Evolutionary conservation across 2,329 filamentous ascomycete species (phyloP), one percentile per base, ranked within the genome.

Genomic region (Diaporthe australafricana): DNA sequence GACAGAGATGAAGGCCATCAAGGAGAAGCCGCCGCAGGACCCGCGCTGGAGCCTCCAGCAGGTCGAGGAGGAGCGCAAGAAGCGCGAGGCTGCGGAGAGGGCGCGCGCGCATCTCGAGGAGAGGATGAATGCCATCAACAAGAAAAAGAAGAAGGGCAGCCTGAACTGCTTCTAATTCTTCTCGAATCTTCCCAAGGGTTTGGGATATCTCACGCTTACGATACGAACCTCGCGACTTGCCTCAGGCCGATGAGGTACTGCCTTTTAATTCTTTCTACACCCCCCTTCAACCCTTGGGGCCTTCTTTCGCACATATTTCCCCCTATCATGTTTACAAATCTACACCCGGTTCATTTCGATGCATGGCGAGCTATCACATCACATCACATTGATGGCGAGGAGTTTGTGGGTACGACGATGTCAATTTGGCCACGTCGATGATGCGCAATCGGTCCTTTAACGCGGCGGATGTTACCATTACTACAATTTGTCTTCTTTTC

Each of bases 1-100:
- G 81, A 80, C 84, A 42, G 93, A 94, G 86, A 89, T 91, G 74
- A 91, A 91, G 81, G 89, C 91, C 73, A 85, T 91, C 76, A 89
- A 88, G 81, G 87, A 89, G 3, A 86, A 86, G 77, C 83, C 87
- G 1, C 82, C 83, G 70, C 84, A 85, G 71, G 88, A 91, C 78
- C 85, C 87, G 79, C 84, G 90, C 70, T 92, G 89, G 89, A 92
- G 90, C 75, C 88, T 98, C 76, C 94, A 98, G 81, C 94, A 95
- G 73, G 94, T 98, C 27, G 97, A 99, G 81, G 96, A 99, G 83
- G 96, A 99, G 87, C 91, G 96, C 77, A 96, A 94, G 85, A 97
- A 97, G 84, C 89, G 96, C 73, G 89, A 94, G 75, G 94, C 96
- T 74, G 95, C 97, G 45, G 96, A 99, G 85, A 91, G 93, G 75